Base-by-base conservation (phyloP, 2,329 filamentous ascomycete species). In the Sclerotinia subarctica region DNA sequence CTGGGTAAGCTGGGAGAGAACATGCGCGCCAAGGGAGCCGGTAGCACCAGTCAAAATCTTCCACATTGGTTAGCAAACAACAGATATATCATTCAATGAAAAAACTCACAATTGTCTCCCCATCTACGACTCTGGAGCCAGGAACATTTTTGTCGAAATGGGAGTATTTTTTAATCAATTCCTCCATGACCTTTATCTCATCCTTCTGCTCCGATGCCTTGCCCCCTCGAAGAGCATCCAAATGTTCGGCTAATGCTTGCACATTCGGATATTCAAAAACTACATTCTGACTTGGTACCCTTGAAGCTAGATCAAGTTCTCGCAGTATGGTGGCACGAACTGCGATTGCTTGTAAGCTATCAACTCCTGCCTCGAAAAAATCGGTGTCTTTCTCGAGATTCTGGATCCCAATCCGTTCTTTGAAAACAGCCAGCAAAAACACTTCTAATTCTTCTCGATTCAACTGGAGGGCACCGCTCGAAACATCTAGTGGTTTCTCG, bases 11-110 rank as follows among this genome's bases (percentile, higher is more conserved):
- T 87, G 83, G 5, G 84, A 82, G 1, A 87, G 80, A 1, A 89
- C 78, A 72, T 89, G 87, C 0, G 85, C 81, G 1, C 89, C 89
- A 0, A 91, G 80, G 2, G 87, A 88, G 0, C 89, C 89, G 0
- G 89, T 91, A 0, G 84, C 83, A 1, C 89, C 89, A 0, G 88
- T 91, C 6, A 91, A 76, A 1, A 87, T 76, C 74, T 79, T 68
- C 2, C 17, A 24, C 35, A 26, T 3, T 11, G 6, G n/a, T 68
- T 49, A 62, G 57, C 24, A 60, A 38, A 42, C 7, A 49, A 49
- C 21, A 44, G 8, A 42, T 67, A 15, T 51, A 47, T 6, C 3
- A 19, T 7, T n/a, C 15, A 29, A 51, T n/a, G 21, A 8, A 19
- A 38, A 26, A 21, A 66, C 69, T 68, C 66, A 71, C 69, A 44